Evolutionary conservation across 768 basidiomycete species (phyloP).

Genomic region (Macrolepiota dolichaula): DNA sequence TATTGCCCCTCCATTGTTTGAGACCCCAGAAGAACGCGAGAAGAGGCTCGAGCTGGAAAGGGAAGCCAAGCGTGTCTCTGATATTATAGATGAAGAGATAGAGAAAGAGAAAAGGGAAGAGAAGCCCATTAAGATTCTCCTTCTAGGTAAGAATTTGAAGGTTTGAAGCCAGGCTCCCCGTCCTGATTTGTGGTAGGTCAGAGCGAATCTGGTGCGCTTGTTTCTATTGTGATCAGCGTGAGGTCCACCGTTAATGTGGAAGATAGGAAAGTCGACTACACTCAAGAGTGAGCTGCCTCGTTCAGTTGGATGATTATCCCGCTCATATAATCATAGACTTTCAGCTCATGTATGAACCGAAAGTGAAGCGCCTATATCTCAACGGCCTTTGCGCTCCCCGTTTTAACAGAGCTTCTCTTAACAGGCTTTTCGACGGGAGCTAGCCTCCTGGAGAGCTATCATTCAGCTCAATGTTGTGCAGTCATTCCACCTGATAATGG

Average conservation of each 20-base stretch:
- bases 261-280: conserved; percentile 6
- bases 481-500: conserved; percentile 61
- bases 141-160: conserved; percentile 44
- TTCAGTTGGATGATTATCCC: neutral
- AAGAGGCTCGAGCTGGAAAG: conserved; percentile 43
- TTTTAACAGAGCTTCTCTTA: neutral
- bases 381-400: neutral
- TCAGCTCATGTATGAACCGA: conserved; percentile 61
- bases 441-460: conserved; percentile 62
- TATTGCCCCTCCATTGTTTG: conserved; percentile 50
- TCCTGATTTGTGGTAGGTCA: conserved; percentile 46
- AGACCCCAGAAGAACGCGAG: conserved; percentile 43
- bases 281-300: neutral
- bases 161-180: neutral
- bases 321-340: conserved; percentile 37
- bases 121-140: conserved; percentile 54
- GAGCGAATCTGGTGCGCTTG: conserved; percentile 69
- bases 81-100: conserved; percentile 63
- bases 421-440: conserved; percentile 56
- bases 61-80: conserved; percentile 52
- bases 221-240: neutral
- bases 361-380: conserved; percentile 31
- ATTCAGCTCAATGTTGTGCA: conserved; percentile 72
- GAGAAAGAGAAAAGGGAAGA: conserved; percentile 45
- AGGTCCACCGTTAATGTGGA: neutral